Evolutionary conservation across 148 eudicot species (phyloP).

Genomic region (Nepenthes mirabilis): DNA sequence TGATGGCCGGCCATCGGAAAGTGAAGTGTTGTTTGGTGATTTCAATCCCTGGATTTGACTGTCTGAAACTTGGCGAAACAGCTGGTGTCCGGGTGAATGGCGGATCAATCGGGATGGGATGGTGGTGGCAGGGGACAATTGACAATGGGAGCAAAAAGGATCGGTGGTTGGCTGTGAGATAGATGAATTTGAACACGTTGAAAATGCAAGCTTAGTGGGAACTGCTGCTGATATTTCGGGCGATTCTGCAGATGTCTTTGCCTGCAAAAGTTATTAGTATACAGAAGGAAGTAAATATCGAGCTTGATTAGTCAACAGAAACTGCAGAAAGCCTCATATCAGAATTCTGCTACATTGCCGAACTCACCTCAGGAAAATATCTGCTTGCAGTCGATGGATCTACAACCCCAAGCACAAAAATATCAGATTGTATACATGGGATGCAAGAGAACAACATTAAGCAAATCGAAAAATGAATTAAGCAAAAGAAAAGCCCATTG

Average conservation of each 20-base stretch:
- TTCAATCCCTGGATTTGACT: constrained; percentile 27
- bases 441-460: not conserved
- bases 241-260: not conserved
- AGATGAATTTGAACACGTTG: constrained; percentile 8
- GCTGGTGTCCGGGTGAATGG: constrained; percentile 40
- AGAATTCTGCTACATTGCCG: not conserved
- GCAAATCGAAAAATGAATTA: too few species aligned
- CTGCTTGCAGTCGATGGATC: not conserved
- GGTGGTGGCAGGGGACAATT: constrained; percentile 18
- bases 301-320: not conserved
- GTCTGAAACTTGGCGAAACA: constrained; percentile 33
- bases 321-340: not conserved
- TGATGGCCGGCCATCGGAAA: constrained; percentile 32
- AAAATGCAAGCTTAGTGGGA: not conserved
- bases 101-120: constrained; percentile 35
- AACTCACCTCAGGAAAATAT: not conserved
- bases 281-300: not conserved
- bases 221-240: not conserved
- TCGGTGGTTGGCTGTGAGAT: constrained; percentile 20
- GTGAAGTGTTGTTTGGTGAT: constrained; percentile 31
- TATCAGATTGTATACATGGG: not conserved
- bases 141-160: constrained; percentile 17
- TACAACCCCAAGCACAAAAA: not conserved
- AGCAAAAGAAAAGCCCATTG: not conserved
- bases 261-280: not conserved